These are phyloP conservation scores for Ustilaginoidea virens DNA, from an alignment of 2,329 filamentous ascomycete species.

Conservation along the genomic window DNA sequence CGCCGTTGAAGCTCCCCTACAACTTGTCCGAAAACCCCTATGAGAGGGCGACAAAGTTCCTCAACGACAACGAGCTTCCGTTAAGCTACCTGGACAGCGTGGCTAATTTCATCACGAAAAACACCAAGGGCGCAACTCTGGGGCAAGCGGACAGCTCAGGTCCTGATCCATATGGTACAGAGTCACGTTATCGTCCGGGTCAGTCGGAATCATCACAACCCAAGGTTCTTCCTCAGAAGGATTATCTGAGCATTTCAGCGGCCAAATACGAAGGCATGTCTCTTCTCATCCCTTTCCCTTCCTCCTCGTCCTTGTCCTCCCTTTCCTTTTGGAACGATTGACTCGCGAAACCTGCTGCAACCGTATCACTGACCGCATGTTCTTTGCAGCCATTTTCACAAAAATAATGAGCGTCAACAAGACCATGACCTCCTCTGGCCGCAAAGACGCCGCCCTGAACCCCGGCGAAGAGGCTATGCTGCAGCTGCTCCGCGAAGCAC, in stretches of 20 bases:
- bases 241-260: slow-evolving; percentile 62
- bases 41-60: slow-evolving; percentile 79
- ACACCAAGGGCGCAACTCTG: slow-evolving; percentile 76
- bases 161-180: slow-evolving; percentile 63
- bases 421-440: slow-evolving; percentile 51
- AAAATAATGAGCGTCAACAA: slow-evolving; percentile 66
- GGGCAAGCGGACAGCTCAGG: slow-evolving; percentile 41
- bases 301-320: too few relatives aligned
- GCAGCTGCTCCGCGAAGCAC: slow-evolving; percentile 40
- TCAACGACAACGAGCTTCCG: slow-evolving; percentile 76
- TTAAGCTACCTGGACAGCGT: slow-evolving; percentile 82
- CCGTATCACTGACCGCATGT: neutral
- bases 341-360: too few relatives aligned
- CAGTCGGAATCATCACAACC: slow-evolving; percentile 24
- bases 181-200: slow-evolving; percentile 64
- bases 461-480: slow-evolving; percentile 53
- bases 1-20: slow-evolving; percentile 83
- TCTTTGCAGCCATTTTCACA: slow-evolving; percentile 49
- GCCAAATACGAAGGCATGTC: slow-evolving; percentile 47
- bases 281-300: neutral
- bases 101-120: slow-evolving; percentile 79
- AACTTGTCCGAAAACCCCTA: slow-evolving; percentile 89
- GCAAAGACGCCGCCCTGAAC: slow-evolving; percentile 61
- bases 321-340: too few relatives aligned
- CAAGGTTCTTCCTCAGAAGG: slow-evolving; percentile 60